A percentile compares a stretch with the other conserved stretches of the same genome.
phyloP scores from a whole-genome alignment of 495 filamentous ascomycete genomes.

The Staphylotrichum tortipilum region DNA sequence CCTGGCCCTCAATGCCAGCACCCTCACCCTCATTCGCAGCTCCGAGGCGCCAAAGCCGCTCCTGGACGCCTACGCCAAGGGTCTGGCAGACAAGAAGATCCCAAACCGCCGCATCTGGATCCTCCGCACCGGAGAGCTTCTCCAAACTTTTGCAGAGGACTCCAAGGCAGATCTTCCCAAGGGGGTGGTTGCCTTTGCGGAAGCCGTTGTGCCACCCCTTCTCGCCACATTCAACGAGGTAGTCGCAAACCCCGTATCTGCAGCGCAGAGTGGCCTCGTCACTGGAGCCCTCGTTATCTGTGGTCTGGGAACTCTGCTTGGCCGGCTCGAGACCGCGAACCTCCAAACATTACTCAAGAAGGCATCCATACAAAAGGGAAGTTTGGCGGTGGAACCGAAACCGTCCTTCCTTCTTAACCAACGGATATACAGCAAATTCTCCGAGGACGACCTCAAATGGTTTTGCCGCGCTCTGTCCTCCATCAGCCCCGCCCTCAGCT shows the following conservation, averaged over 20 bases:
- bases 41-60: constrained; percentile 53
- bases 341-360: constrained; percentile 46
- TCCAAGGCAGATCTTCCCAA: constrained; percentile 31
- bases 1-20: constrained; percentile 54
- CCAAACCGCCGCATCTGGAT: constrained; percentile 76
- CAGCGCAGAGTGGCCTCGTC: constrained; percentile 68
- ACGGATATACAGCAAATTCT: constrained; percentile 71
- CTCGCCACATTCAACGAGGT: constrained; percentile 71
- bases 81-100: constrained; percentile 72
- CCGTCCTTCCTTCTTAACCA: constrained; percentile 78
- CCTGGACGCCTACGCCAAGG: constrained; percentile 66
- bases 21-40: constrained; percentile 48
- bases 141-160: constrained; percentile 48
- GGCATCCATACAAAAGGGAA: constrained; percentile 49
- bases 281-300: constrained; percentile 64
- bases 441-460: constrained; percentile 71
- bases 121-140: constrained; percentile 59
- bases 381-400: constrained; percentile 59
- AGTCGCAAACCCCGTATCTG: constrained; percentile 60
- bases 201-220: constrained; percentile 55
- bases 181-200: constrained; percentile 46
- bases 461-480: constrained; percentile 58
- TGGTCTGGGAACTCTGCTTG: constrained; percentile 47
- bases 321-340: constrained; percentile 34
- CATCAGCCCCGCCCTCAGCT: constrained; percentile 37